These are phyloP conservation scores for Laburnicola sp. DNA, from an alignment of 2,329 filamentous ascomycete genomes.

Conservation along the genomic window DNA sequence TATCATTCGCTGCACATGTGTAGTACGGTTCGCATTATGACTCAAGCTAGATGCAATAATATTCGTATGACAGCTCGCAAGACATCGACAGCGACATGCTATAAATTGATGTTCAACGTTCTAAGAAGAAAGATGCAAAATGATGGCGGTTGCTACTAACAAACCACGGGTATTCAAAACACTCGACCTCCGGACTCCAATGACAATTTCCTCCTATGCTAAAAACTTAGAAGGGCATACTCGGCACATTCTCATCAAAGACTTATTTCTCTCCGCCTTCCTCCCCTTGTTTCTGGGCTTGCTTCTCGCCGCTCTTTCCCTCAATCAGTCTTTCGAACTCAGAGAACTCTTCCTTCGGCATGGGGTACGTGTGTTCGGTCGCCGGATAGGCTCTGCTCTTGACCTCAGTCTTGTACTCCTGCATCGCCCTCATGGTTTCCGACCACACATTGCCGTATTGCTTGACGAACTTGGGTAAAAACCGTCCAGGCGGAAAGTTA, in stretches of 20 bases:
- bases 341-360: conserved; percentile 74
- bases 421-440: conserved; percentile 75
- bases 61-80: too few species aligned
- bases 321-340: conserved; percentile 64
- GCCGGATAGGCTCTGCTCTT: conserved; percentile 83
- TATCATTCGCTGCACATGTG: too few species aligned
- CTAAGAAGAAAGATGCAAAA: neutral
- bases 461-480: conserved; percentile 95
- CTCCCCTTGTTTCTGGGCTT: neutral
- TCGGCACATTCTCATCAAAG: conserved; percentile 1
- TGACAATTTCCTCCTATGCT: neutral
- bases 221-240: neutral
- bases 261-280: neutral
- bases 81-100: too few species aligned
- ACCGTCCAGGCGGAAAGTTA: conserved; percentile 87
- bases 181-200: neutral
- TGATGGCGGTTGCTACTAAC: neutral
- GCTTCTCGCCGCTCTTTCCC: conserved; percentile 14
- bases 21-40: too few species aligned
- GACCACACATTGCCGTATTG: conserved; percentile 91
- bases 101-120: neutral
- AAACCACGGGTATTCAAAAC: conserved; percentile 12
- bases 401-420: conserved; percentile 81
- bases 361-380: conserved; percentile 90
- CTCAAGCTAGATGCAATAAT: too few species aligned